Conservation (phyloP, 805 yeast genomes). For the Sugiyamaella marilandica region DNA sequence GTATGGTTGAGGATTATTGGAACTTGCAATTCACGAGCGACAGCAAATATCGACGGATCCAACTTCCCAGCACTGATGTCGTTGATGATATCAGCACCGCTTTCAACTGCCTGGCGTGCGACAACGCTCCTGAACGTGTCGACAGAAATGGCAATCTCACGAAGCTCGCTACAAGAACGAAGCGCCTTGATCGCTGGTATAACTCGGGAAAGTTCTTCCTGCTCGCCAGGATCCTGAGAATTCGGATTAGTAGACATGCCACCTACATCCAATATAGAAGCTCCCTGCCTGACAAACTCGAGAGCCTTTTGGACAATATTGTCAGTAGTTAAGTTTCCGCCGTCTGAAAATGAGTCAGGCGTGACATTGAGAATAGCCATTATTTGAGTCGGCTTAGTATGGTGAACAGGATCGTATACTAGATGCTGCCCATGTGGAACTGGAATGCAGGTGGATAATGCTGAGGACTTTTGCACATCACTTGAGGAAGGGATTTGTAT, state of each 20-base stretch:
- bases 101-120: slow-evolving; percentile 59
- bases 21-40: slow-evolving; percentile 59
- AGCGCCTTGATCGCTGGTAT: slow-evolving; percentile 64
- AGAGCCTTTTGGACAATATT: slow-evolving; percentile 44
- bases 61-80: slow-evolving; percentile 80
- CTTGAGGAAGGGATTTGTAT: slow-evolving; percentile 44
- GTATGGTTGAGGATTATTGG: slow-evolving; percentile 82
- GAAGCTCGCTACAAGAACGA: slow-evolving; percentile 39
- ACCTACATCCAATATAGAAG: slow-evolving; percentile 83
- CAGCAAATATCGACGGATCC: slow-evolving; percentile 61
- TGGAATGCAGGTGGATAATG: slow-evolving; percentile 22
- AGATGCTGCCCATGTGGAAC: slow-evolving; percentile 26
- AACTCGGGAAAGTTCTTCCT: slow-evolving; percentile 68
- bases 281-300: slow-evolving; percentile 52
- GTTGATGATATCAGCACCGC: slow-evolving; percentile 89
- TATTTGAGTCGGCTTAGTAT: slow-evolving; percentile 50
- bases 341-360: slow-evolving; percentile 95
- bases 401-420: slow-evolving; percentile 43
- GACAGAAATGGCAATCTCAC: slow-evolving; percentile 58
- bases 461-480: slow-evolving; percentile 24
- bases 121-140: slow-evolving; percentile 82
- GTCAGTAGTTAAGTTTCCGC: slow-evolving; percentile 47
- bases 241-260: slow-evolving; percentile 95
- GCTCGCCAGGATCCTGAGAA: slow-evolving; percentile 51
- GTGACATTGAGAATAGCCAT: slow-evolving; percentile 91